These are phyloP conservation scores for Geosiphon pyriformis DNA, from an alignment of 192 early-diverging fungal genomes.

Conservation along the genomic window DNA sequence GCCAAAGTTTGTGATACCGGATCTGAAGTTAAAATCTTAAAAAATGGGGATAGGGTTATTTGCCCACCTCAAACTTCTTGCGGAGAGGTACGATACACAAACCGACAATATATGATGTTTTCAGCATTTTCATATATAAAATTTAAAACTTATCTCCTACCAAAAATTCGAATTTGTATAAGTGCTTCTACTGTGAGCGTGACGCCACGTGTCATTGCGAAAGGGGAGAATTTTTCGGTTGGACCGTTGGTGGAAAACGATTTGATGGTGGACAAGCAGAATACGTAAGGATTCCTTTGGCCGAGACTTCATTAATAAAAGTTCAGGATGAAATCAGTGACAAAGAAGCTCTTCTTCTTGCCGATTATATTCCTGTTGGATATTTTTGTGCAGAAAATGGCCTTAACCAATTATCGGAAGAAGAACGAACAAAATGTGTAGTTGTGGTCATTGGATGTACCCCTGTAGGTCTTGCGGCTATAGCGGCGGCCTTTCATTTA, in stretches of 20 bases:
- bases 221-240: slow-evolving; percentile 42
- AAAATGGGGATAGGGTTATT: slow-evolving; percentile 40
- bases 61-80: slow-evolving; percentile 42
- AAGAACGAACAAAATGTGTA: neutral
- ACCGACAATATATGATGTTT: neutral
- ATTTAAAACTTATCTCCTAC: too few species aligned
- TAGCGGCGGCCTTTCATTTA: slow-evolving; percentile 35
- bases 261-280: slow-evolving; percentile 51
- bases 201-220: slow-evolving; percentile 42
- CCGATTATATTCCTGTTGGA: slow-evolving; percentile 51
- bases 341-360: slow-evolving; percentile 42
- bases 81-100: slow-evolving; percentile 5
- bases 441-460: slow-evolving; percentile 50
- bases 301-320: slow-evolving; percentile 39
- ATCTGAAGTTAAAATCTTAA: slow-evolving; percentile 23
- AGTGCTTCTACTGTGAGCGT: slow-evolving; percentile 34
- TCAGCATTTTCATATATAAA: neutral
- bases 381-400: slow-evolving; percentile 51
- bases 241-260: slow-evolving; percentile 27
- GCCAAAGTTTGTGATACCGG: slow-evolving; percentile 44
- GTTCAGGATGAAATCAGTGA: slow-evolving; percentile 31
- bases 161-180: too few species aligned
- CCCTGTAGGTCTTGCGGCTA: slow-evolving; percentile 48
- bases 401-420: slow-evolving; percentile 14
- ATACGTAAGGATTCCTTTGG: slow-evolving; percentile 48